Evolutionary conservation across 75 land plant species (phyloP).

Genomic region (Picea glauca): DNA sequence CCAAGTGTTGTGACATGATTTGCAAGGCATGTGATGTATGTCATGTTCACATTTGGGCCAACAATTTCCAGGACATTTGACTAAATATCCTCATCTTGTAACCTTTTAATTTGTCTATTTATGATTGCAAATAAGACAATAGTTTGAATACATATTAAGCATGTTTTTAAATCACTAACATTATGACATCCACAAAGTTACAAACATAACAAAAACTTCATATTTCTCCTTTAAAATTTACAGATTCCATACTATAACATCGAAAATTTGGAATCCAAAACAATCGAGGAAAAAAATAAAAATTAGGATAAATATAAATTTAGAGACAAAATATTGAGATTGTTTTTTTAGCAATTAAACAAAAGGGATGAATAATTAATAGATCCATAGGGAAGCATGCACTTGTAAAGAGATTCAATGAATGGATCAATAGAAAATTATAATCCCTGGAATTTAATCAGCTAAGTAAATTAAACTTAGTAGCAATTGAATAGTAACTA

Average conservation of each 20-base stretch:
- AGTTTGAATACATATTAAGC: neutral
- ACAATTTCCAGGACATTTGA: conserved; percentile 90
- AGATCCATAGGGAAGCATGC: neutral
- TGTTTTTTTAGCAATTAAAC: neutral
- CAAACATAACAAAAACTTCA: neutral
- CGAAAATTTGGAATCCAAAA: neutral
- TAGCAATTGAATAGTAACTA: too few relatives aligned
- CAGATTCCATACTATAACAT: neutral
- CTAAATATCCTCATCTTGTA: conserved; percentile 92
- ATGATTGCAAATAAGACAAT: conserved; percentile 47
- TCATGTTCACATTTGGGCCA: conserved; percentile 89
- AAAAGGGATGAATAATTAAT: neutral
- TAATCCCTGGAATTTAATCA: too few relatives aligned
- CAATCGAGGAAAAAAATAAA: too few relatives aligned
- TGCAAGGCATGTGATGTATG: conserved; percentile 85
- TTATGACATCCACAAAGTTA: neutral
- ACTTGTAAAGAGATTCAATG: neutral
- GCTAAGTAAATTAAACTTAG: too few relatives aligned
- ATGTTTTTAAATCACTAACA: neutral
- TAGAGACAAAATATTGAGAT: too few relatives aligned
- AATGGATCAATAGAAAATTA: neutral
- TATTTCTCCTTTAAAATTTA: neutral
- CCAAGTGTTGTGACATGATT: conserved; percentile 86
- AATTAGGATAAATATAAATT: too few relatives aligned
- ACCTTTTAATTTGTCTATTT: conserved; percentile 86